These are phyloP conservation scores for Epichloe sylvatica DNA, from an alignment of 2,329 filamentous ascomycete species.

Conservation along the genomic window DNA sequence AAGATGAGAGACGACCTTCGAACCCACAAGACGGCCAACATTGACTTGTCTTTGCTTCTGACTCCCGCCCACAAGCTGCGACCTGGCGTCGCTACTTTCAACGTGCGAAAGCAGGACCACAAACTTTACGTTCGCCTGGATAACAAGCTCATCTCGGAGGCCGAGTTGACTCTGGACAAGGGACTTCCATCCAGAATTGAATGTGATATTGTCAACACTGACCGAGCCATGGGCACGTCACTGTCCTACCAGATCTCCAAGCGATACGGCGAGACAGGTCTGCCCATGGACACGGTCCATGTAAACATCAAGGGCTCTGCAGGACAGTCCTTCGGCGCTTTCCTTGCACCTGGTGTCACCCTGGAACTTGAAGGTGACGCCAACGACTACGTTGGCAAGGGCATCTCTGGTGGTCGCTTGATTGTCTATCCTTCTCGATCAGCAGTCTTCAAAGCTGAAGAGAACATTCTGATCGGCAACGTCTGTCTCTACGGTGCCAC, in stretches of 20 bases:
- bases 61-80: constrained; percentile 93
- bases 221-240: constrained; percentile 83
- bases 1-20: constrained; percentile 79
- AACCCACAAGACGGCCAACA: constrained; percentile 79
- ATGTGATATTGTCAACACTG: constrained; percentile 92
- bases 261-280: constrained; percentile 74
- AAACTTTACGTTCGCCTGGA: constrained; percentile 83
- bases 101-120: constrained; percentile 95
- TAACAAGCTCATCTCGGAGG: constrained; percentile 94
- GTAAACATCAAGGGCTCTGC: constrained; percentile 94
- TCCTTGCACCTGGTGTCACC: constrained; percentile 83
- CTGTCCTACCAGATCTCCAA: constrained; percentile 93
- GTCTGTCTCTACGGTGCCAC: constrained; percentile 93
- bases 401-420: constrained; percentile 79
- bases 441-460: constrained; percentile 87
- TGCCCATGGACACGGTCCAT: constrained; percentile 87
- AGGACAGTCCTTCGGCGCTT: constrained; percentile 92
- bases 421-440: constrained; percentile 87
- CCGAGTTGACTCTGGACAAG: constrained; percentile 87
- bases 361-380: constrained; percentile 89
- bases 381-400: constrained; percentile 96
- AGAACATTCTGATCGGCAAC: constrained; percentile 89
- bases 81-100: constrained; percentile 90
- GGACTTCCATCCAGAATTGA: constrained; percentile 85
- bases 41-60: constrained; percentile 82